Percentiles rank a stretch among this genome's conserved stretches.
Evolutionary conservation across 176 grass and related monocot species (phyloP).

Genomic region (Eremochloa ophiuroides): DNA sequence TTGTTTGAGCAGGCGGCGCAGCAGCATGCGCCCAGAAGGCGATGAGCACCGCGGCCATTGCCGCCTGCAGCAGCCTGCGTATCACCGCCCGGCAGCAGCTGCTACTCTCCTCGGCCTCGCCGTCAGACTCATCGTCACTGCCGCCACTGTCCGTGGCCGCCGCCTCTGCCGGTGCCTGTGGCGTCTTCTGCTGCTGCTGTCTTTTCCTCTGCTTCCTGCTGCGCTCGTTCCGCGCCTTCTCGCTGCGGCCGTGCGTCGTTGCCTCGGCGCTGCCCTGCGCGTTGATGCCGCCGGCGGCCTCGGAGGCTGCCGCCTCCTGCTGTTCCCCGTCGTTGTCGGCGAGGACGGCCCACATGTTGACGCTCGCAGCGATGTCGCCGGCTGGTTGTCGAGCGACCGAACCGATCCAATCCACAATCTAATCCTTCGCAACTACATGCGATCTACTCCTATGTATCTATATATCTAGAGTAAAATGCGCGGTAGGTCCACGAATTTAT

Average conservation of each 20-base stretch:
- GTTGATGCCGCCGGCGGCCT: not conserved
- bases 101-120: not conserved
- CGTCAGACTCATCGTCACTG: not conserved
- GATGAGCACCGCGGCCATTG: not conserved
- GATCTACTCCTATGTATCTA: too few relatives aligned
- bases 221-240: not conserved
- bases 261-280: not conserved
- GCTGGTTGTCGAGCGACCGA: not conserved
- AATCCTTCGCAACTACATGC: too few relatives aligned
- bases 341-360: constrained; percentile 21
- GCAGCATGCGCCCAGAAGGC: not conserved
- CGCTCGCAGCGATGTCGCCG: not conserved
- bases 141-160: not conserved
- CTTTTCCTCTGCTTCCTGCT: not conserved
- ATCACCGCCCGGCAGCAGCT: not conserved
- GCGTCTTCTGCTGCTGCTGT: not conserved
- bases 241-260: not conserved
- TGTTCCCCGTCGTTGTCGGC: not conserved
- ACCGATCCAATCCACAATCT: not conserved
- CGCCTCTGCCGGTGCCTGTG: not conserved
- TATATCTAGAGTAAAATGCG: too few relatives aligned
- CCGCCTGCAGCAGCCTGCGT: not conserved
- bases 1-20: not conserved
- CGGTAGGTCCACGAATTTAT: too few relatives aligned
- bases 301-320: too few relatives aligned